A percentile compares a stretch with the other conserved stretches of the same genome.
Evolutionary conservation across 2,329 filamentous ascomycete species (phyloP).

Genomic region (Alternaria solani): DNA sequence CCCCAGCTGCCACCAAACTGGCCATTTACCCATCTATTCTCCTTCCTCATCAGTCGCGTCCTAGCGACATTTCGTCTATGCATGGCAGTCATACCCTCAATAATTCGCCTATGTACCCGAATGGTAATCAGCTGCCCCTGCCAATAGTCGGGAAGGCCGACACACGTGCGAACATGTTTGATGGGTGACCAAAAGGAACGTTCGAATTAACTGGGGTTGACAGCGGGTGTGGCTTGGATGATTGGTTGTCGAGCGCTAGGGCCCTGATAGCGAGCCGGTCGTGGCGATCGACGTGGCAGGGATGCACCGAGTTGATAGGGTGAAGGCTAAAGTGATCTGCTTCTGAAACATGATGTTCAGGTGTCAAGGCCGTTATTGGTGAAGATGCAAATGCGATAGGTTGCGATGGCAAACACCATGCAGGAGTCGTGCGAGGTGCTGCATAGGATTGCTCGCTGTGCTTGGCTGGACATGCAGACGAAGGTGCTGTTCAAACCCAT

Average conservation of each 20-base stretch:
- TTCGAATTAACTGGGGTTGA: constrained; percentile 4
- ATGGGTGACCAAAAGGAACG: constrained; percentile 1
- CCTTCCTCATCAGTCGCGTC: background rate
- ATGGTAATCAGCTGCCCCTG: constrained; percentile 3
- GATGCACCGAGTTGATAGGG: constrained; percentile 20
- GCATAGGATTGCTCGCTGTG: background rate
- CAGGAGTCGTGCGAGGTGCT: background rate
- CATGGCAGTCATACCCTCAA: background rate
- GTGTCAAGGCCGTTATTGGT: background rate
- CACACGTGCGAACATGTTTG: constrained; percentile 7
- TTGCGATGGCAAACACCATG: background rate
- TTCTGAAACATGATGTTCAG: constrained; percentile 8
- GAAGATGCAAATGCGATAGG: background rate
- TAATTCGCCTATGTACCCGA: constrained; percentile 5
- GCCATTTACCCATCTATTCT: constrained; percentile 2
- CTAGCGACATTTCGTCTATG: constrained; percentile 9
- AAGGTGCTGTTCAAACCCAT: background rate
- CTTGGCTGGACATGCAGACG: background rate
- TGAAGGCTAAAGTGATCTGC: constrained; percentile 15
- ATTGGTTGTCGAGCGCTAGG: constrained; percentile 18
- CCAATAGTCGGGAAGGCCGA: constrained; percentile 5
- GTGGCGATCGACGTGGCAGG: constrained; percentile 17
- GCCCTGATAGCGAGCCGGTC: constrained; percentile 16
- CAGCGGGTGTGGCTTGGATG: constrained; percentile 21
- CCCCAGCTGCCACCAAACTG: background rate